phyloP scores from a whole-genome alignment of 2,329 filamentous ascomycete species.

The Xylariaceae sp. region DNA sequence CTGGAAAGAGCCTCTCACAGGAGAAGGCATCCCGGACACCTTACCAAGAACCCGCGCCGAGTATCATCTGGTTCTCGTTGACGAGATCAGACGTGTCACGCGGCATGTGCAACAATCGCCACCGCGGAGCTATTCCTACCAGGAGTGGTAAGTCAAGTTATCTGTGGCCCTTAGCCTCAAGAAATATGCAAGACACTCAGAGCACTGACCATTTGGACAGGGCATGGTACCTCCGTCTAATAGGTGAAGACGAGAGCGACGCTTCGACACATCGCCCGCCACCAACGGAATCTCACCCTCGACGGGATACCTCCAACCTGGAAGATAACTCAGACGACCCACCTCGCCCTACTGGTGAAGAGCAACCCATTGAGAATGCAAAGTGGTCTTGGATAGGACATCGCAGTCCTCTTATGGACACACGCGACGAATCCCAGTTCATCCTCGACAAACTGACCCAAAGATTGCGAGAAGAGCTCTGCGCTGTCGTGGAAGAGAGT shows the following conservation, averaged over 20 bases:
- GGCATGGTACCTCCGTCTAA: slow-evolving; percentile 77
- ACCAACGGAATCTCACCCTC: slow-evolving; percentile 11
- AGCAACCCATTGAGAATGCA: not conserved
- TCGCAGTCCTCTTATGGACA: slow-evolving; percentile 65
- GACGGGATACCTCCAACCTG: too few species aligned
- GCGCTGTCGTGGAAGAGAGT: slow-evolving; percentile 20
- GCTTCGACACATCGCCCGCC: slow-evolving; percentile 46
- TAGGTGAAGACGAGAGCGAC: slow-evolving; percentile 60
- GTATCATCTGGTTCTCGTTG: slow-evolving; percentile 63
- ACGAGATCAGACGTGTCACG: slow-evolving; percentile 65
- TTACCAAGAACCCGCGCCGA: slow-evolving; percentile 41
- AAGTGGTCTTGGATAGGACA: slow-evolving; percentile 72
- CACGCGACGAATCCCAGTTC: slow-evolving; percentile 68
- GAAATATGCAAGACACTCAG: not conserved
- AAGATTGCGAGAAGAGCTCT: slow-evolving; percentile 50
- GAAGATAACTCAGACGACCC: too few species aligned
- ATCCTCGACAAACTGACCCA: slow-evolving; percentile 61
- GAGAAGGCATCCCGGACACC: slow-evolving; percentile 37
- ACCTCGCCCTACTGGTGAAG: too few species aligned
- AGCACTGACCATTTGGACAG: slow-evolving; percentile 39
- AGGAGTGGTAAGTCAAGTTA: slow-evolving; percentile 24
- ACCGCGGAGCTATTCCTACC: slow-evolving; percentile 65
- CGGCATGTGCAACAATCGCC: slow-evolving; percentile 56
- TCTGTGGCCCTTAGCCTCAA: not conserved
- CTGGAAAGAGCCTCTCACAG: not conserved